Percentiles rank a stretch among this genome's conserved stretches.
phyloP scores from a whole-genome alignment of 352 stramenopile species.

The Phytopythium aichiense region DNA sequence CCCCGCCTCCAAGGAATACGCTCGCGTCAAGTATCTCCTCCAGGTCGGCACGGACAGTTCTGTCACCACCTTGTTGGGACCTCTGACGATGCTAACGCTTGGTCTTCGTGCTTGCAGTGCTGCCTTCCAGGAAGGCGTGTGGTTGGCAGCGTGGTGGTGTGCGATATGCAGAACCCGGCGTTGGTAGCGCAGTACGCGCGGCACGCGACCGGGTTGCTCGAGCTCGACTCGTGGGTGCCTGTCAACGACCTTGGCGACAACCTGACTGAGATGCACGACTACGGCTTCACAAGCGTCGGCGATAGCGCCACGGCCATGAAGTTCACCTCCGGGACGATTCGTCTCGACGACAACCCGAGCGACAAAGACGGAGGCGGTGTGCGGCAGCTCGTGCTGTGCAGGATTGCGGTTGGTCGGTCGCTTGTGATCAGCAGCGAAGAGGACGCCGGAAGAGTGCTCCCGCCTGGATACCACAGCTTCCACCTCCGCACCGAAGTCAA shows the following conservation, averaged over 20 bases:
- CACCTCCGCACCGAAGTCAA: slow-evolving; percentile 33
- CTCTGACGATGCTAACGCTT: background rate
- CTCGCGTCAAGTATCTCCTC: slow-evolving; percentile 60
- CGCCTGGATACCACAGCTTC: slow-evolving; percentile 71
- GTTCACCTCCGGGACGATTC: slow-evolving; percentile 59
- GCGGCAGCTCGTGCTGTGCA: slow-evolving; percentile 70
- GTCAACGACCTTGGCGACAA: slow-evolving; percentile 60
- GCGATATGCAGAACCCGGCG: slow-evolving; percentile 66
- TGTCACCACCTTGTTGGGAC: background rate
- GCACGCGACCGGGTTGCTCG: slow-evolving; percentile 37
- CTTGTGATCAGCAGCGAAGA: slow-evolving; percentile 43
- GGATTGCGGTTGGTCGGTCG: slow-evolving; percentile 64
- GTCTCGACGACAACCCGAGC: slow-evolving; percentile 4
- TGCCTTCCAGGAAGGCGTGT: slow-evolving; percentile 48
- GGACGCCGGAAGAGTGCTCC: slow-evolving; percentile 35
- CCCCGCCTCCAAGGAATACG: slow-evolving; percentile 45
- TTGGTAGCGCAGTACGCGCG: slow-evolving; percentile 58
- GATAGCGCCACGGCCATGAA: slow-evolving; percentile 48
- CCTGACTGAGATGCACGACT: slow-evolving; percentile 50
- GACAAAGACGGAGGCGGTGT: slow-evolving; percentile 13
- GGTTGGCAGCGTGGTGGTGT: slow-evolving; percentile 58
- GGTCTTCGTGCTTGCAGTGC: slow-evolving; percentile 21
- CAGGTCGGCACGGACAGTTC: slow-evolving; percentile 9
- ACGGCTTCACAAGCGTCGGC: slow-evolving; percentile 47
- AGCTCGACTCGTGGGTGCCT: slow-evolving; percentile 73